phyloP scores from a whole-genome alignment of 2,329 filamentous ascomycete species.

The Emmonsia crescens region DNA sequence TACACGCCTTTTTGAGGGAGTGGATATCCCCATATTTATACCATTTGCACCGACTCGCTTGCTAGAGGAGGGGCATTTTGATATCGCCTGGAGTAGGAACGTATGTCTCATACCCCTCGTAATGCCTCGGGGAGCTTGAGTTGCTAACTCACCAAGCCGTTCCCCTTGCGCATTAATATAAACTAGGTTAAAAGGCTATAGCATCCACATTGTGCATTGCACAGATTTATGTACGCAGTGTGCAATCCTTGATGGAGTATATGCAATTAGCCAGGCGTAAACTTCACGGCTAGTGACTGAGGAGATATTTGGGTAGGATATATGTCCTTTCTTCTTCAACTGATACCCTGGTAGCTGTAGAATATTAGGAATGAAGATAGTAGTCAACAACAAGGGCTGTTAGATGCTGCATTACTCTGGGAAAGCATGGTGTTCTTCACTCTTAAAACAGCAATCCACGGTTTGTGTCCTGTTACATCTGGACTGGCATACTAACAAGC shows the following conservation, averaged over 20 bases:
- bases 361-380: background rate
- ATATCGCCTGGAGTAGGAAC: background rate
- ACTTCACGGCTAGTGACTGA: background rate
- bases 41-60: background rate
- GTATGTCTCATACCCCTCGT: background rate
- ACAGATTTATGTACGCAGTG: background rate
- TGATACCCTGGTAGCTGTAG: background rate
- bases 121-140: background rate
- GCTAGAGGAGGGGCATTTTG: background rate
- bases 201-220: background rate
- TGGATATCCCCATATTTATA: background rate
- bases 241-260: background rate
- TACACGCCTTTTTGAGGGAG: background rate
- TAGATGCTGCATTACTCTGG: background rate
- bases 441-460: background rate
- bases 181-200: background rate
- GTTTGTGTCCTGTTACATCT: background rate
- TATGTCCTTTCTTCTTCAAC: background rate
- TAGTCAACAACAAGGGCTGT: background rate
- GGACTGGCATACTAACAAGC: background rate
- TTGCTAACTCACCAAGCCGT: background rate
- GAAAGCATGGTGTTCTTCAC: background rate
- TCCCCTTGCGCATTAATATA: background rate
- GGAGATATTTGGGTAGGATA: background rate
- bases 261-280: background rate